Base-by-base conservation (phyloP, 1,284 basidiomycete species). In the Meira miltonrushii region DNA sequence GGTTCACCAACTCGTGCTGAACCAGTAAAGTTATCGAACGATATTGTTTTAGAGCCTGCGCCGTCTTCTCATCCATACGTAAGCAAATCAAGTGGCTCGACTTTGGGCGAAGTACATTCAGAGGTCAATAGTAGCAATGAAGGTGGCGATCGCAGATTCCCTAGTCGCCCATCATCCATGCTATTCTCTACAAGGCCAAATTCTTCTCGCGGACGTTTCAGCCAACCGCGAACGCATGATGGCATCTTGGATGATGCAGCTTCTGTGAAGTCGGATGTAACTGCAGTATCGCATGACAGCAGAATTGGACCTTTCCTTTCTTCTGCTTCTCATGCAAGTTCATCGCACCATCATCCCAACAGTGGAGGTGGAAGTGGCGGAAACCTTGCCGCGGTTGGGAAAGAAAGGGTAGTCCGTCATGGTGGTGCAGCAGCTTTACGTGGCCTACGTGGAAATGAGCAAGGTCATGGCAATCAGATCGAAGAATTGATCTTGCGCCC, bases 401-500 rank as follows among this genome's bases (percentile, higher is more conserved):
- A 33, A 33, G 25, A 23, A 48, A 19, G 25, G 12, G 7, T 48
- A 17, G n/a, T 13, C 8, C 50, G 23, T 19, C 13, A 50, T 38
- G 33, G 50, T 23, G 50, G 50, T 28, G 39, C 37, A 11, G 58
- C 33, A 6, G 58, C 37, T 10, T 23, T 60, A 12, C 19, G 33
- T 47, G 60, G 58, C 37, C 62, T 77, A 12, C 68, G 72, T 28
- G 61, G 66, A 48, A 66, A 63, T 4, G 76, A 77, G 55, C 71
- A 77, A 54, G 65, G 67, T 15, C 74, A 77, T 52, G 69, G 65
- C 60, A 75, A 75, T 53, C 80, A 81, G 59, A 77, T 82, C 17
- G 82, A 82, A 62, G 81, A 82, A 65, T 70, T 82, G n/a, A 77
- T 81, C 21, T 78, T 82, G 64, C 72, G 80, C 6, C 81, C 82